Evolutionary conservation across 208 protist genomes (phyloP), one percentile per base, ranked within the genome.

Genomic region (Wallacemonas collosoma): DNA sequence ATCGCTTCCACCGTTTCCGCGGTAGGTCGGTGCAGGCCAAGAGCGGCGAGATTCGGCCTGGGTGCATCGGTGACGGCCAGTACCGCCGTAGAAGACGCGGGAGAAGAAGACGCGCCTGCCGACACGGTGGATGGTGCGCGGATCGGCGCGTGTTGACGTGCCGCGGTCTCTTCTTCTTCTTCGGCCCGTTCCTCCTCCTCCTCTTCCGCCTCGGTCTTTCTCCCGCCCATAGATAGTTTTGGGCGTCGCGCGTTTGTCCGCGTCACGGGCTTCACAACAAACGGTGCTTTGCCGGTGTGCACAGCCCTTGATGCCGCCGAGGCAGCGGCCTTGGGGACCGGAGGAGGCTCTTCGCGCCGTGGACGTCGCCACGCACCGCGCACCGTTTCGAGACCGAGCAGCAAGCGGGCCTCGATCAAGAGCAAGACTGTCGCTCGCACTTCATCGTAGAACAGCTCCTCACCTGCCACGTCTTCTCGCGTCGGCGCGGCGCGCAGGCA

Each of bases 361-460:
- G 15, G 11, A 17, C 53, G 15, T 7, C 53, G 9, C 57, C 57
- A 63, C 9, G 0, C 6, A 9, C 38, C 36, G 11, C 57, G 57
- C 57, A 26, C 57, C 7, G 36, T 38, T n/a, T 63, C 57, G 9
- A 63, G 17, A 38, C 7, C 7, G 17, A 38, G 57, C 3, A 39
- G 36, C 38, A 65, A 35, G 7, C 40, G 40, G 12, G 41, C 12
- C 3, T 65, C 41, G 3, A 65, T 3, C 7, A 65, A 41, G 8
- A 65, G 60, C 41, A 65, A 48, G 41, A 39, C 43, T n/a, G 50
- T 11, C 11, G 60, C 60, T 41, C 50, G 60, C n/a, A 35, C 12
- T n/a, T 65, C 60, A 6, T 51, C 60, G 7, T 6, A 38, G 60
- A 65, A 8, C n/a, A 3, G 8, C 40, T 36, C 15, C n/a, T 6